Evolutionary conservation across 306 rosid species (phyloP).

Genomic region (Vigna angularis): DNA sequence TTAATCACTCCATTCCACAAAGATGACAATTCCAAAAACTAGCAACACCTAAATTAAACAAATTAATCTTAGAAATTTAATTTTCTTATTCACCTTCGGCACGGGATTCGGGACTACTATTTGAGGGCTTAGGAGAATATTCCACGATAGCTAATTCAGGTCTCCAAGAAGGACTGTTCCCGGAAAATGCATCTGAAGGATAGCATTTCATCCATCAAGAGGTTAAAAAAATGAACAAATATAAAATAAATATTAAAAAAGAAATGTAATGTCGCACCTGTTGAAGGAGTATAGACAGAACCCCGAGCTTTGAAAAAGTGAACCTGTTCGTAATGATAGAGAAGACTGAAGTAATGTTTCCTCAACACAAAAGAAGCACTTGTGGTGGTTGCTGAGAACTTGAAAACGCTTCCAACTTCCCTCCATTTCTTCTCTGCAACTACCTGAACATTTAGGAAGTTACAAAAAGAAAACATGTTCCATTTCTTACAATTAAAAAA

Average conservation of each 20-base stretch:
- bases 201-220: not conserved
- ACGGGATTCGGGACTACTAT: conserved; percentile 44
- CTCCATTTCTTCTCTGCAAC: conserved; percentile 99
- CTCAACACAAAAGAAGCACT: conserved; percentile 94
- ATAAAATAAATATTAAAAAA: too few species aligned
- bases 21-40: not conserved
- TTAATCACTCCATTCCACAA: not conserved
- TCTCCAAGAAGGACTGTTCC: conserved; percentile 59
- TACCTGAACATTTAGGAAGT: conserved; percentile 53
- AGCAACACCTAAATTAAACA: not conserved
- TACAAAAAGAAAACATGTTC: not conserved
- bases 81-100: conserved; percentile 55
- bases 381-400: conserved; percentile 85
- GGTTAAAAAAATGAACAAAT: too few species aligned
- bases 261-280: conserved; percentile 47
- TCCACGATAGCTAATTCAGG: conserved; percentile 76
- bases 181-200: conserved; percentile 60
- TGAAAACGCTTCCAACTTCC: conserved; percentile 88
- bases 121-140: conserved; percentile 65
- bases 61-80: not conserved
- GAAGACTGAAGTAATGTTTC: conserved; percentile 83
- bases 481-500: not conserved
- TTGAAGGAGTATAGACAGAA: conserved; percentile 62
- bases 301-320: conserved; percentile 73
- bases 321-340: conserved; percentile 90